Conservation (phyloP, 495 filamentous ascomycete species). For the Aspergillus diversus region DNA sequence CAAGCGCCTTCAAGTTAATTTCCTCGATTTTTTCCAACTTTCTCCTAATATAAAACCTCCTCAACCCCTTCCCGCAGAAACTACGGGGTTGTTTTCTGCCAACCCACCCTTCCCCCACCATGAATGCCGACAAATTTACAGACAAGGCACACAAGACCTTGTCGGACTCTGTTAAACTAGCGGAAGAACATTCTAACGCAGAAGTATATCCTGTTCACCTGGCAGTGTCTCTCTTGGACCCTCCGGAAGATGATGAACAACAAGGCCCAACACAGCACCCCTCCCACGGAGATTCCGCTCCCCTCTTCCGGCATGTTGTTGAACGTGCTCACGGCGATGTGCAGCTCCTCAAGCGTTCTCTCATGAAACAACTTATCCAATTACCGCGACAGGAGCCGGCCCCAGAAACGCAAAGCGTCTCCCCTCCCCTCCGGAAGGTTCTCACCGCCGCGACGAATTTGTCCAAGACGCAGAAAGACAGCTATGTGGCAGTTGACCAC, state of each 20-base stretch:
- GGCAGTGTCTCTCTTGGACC: slow-evolving; percentile 85
- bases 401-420: slow-evolving; percentile 79
- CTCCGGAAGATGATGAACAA: slow-evolving; percentile 75
- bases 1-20: not conserved
- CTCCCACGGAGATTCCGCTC: slow-evolving; percentile 58
- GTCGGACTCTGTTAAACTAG: slow-evolving; percentile 79
- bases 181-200: slow-evolving; percentile 84
- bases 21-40: slow-evolving; percentile 2
- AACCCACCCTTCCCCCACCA: slow-evolving; percentile 25
- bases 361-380: slow-evolving; percentile 90
- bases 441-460: slow-evolving; percentile 84
- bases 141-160: slow-evolving; percentile 88
- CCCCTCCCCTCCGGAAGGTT: slow-evolving; percentile 79
- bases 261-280: slow-evolving; percentile 65
- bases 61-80: slow-evolving; percentile 11
- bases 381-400: slow-evolving; percentile 93
- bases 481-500: slow-evolving; percentile 91
- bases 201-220: slow-evolving; percentile 89
- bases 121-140: slow-evolving; percentile 72
- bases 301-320: slow-evolving; percentile 90
- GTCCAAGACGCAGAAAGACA: slow-evolving; percentile 94
- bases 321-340: slow-evolving; percentile 92
- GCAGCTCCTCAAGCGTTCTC: slow-evolving; percentile 79
- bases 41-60: slow-evolving; percentile 4
- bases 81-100: slow-evolving; percentile 7